Evolutionary conservation across 805 yeast genomes (phyloP), one percentile per base, ranked within the genome.

Genomic region (Kockiozyma suomiensis): DNA sequence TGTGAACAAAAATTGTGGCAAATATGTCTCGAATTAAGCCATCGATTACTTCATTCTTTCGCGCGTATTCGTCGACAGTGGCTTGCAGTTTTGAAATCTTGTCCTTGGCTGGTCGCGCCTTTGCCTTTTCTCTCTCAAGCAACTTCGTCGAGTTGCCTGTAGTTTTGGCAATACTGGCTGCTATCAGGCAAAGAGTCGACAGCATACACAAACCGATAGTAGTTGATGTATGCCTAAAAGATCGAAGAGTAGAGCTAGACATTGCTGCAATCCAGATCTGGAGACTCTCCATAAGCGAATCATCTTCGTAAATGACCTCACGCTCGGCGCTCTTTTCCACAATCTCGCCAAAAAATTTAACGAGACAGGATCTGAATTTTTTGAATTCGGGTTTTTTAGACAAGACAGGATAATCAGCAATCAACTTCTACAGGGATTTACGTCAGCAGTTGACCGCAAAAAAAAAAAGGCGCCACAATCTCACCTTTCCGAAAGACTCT

Each of bases 241-340:
- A 82, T 63, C 97, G 79, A 8, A 87, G 75, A 38, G 83, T 80
- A 19, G 90, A 83, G 0, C 89, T 83, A 1, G 93, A 82, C 54
- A 92, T 75, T 0, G 90, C 81, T 0, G 87, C 79, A 15, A 91
- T 73, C 97, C 97, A 91, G 3, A 88, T 82, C 30, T 88, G 70
- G 1, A 89, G 56, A 57, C 82, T 82, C 46, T 78, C 84, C 74
- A 84, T 74, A 32, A 88, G 71, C 7, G 72, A 58, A 1, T 59
- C 60, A 12, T 69, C 69, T 15, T 73, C 78, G 68, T 81, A 86
- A 10, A 90, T 70, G 7, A 81, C 60, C 7, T 88, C 92, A 50
- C 81, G 79, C 62, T 87, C 91, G 68, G 85, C 84, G 33, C 87
- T 79, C 0, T 80, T 68, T 1, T 73, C 70, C 6, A 88, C 71